A percentile compares a stretch with the other conserved stretches of the same genome.
phyloP scores from a whole-genome alignment of 2,329 filamentous ascomycete genomes.

The Pseudopyrenochaeta lycopersici region DNA sequence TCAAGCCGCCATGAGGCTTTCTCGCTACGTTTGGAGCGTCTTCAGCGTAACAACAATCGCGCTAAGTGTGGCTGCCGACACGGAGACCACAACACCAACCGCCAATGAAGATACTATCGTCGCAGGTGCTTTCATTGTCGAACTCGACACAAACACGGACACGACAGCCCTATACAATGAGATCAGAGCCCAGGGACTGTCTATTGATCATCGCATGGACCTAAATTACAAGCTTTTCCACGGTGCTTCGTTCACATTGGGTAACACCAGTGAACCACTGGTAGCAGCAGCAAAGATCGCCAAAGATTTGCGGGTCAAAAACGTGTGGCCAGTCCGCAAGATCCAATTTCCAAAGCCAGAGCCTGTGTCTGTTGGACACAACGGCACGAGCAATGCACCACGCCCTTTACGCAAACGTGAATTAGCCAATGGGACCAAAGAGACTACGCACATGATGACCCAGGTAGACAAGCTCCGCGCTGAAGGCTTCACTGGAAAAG shows the following conservation, averaged over 20 bases:
- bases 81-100: background rate
- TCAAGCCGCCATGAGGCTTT: too few species aligned
- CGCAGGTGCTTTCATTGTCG: slow-evolving; percentile 23
- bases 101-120: background rate
- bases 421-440: slow-evolving; percentile 11
- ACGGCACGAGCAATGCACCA: slow-evolving; percentile 4
- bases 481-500: slow-evolving; percentile 57
- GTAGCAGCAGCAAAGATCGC: too few species aligned
- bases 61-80: too few species aligned
- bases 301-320: slow-evolving; percentile 9
- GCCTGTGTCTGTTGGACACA: background rate
- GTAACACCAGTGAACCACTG: background rate
- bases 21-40: too few species aligned
- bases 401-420: background rate
- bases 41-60: too few species aligned
- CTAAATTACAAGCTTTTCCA: slow-evolving; percentile 27
- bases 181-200: slow-evolving; percentile 14
- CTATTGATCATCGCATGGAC: slow-evolving; percentile 21
- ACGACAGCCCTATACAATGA: slow-evolving; percentile 17
- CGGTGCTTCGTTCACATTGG: slow-evolving; percentile 24
- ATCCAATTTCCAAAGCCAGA: too few species aligned
- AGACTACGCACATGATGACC: slow-evolving; percentile 43
- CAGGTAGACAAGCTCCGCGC: slow-evolving; percentile 51
- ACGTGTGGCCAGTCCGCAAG: slow-evolving; percentile 20
- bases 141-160: slow-evolving; percentile 23